phyloP scores from a whole-genome alignment of 2,329 filamentous ascomycete genomes.

The Coleophoma crateriformis region DNA sequence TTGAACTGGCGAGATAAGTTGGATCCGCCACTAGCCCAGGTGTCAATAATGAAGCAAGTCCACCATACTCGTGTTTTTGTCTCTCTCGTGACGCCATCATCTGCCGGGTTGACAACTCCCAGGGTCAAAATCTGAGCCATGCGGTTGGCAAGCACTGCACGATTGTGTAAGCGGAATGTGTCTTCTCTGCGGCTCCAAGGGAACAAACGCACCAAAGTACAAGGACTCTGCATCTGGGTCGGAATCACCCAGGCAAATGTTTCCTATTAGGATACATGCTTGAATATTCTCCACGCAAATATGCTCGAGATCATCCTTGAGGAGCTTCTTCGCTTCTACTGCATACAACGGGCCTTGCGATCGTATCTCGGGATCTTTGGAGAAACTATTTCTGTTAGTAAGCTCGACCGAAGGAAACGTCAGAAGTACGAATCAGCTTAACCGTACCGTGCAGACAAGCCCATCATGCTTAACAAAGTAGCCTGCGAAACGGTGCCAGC shows the following conservation, averaged over 20 bases:
- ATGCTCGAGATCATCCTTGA: constrained; percentile 26
- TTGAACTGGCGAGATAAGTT: constrained; percentile 22
- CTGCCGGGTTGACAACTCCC: constrained; percentile 7
- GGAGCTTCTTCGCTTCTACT: constrained; percentile 10
- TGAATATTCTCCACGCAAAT: constrained; percentile 29
- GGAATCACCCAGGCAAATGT: constrained; percentile 24
- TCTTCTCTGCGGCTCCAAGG: not conserved
- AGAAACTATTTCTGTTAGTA: constrained; percentile 8
- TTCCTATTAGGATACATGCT: constrained; percentile 27
- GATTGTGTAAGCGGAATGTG: not conserved
- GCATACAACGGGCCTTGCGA: constrained; percentile 9
- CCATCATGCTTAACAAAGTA: constrained; percentile 17
- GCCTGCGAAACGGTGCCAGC: constrained; percentile 11
- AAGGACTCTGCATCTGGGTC: constrained; percentile 27
- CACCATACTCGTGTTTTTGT: constrained; percentile 28
- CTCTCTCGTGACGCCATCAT: constrained; percentile 23
- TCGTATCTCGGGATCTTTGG: constrained; percentile 11
- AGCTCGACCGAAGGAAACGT: not conserved
- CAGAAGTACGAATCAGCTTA: not conserved
- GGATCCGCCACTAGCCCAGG: constrained; percentile 28
- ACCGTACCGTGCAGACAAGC: constrained; percentile 17
- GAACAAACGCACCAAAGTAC: constrained; percentile 24
- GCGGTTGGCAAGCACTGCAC: constrained; percentile 24
- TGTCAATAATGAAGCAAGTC: constrained; percentile 28
- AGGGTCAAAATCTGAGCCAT: constrained; percentile 29